These are phyloP conservation scores for Alternaria dauci DNA, from an alignment of 2,329 filamentous ascomycete genomes.

Conservation along the genomic window DNA sequence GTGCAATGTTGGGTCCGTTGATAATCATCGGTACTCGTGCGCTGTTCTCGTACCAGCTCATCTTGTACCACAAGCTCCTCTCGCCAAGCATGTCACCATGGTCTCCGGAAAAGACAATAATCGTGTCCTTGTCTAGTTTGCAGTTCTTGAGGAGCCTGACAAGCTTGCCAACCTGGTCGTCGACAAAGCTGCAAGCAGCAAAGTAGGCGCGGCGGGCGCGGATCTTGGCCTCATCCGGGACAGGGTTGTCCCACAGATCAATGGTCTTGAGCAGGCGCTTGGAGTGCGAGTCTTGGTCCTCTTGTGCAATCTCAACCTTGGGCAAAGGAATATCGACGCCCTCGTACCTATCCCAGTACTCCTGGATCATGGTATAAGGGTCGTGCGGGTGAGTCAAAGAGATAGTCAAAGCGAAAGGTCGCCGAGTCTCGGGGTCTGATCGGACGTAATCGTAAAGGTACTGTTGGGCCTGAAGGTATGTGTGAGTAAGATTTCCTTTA, in stretches of 20 bases:
- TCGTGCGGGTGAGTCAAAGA: slow-evolving; percentile 95
- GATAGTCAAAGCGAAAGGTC: slow-evolving; percentile 86
- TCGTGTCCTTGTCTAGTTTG: slow-evolving; percentile 82
- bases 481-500: slow-evolving; percentile 13
- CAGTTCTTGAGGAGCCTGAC: slow-evolving; percentile 80
- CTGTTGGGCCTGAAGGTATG: slow-evolving; percentile 68
- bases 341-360: slow-evolving; percentile 94
- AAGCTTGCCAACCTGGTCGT: slow-evolving; percentile 88
- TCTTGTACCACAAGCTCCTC: slow-evolving; percentile 94
- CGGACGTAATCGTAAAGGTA: slow-evolving; percentile 91
- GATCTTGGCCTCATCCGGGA: slow-evolving; percentile 86
- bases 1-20: slow-evolving; percentile 77
- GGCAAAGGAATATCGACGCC: slow-evolving; percentile 86
- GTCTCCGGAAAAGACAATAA: slow-evolving; percentile 91
- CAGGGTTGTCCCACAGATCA: slow-evolving; percentile 84
- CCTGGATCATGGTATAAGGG: slow-evolving; percentile 90
- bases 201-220: slow-evolving; percentile 89
- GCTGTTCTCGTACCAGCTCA: slow-evolving; percentile 94
- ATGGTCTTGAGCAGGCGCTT: slow-evolving; percentile 86
- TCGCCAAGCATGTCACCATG: slow-evolving; percentile 97
- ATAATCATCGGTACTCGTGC: slow-evolving; percentile 88
- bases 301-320: slow-evolving; percentile 77
- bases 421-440: slow-evolving; percentile 72
- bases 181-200: slow-evolving; percentile 90
- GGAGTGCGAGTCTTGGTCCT: slow-evolving; percentile 86